Evolutionary conservation across 2,329 filamentous ascomycete species (phyloP), one percentile per base, ranked within the genome.

Genomic region (Incumbomyces lentus): DNA sequence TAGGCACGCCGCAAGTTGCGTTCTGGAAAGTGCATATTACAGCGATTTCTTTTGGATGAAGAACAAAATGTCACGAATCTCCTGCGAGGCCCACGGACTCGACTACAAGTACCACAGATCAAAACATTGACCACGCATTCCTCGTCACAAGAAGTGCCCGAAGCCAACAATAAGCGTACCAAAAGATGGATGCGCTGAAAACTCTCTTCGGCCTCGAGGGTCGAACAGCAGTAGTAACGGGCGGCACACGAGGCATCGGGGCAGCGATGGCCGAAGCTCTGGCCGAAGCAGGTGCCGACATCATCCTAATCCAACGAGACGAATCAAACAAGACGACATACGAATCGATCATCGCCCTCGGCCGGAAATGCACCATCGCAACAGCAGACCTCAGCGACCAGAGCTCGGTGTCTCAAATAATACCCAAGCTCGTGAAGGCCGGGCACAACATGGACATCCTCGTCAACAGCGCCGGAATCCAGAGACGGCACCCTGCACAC

Each of bases 391-490:
- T 71, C 13, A 63, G 66, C 2, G 60, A 67, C 52, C 64, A 64
- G 36, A 58, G 64, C 32, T 60, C 66, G 1, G 64, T 70, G 30
- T 64, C 64, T 44, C 58, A 53, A 18, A 63, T 70, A 40, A 60
- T 69, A 17, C 65, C 68, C 22, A 50, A 62, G 1, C 50, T 71
- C 12, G 58, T 60, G 10, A 58, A 58, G 40, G 61, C 66, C 43
- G 68, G 67, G 8, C 66, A 72, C 52, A 73, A 80, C 61, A 78
- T 93, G 52, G 76, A 85, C 60, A 85, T 93, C 59, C 76, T 94
- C 6, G 69, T 94, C 57, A 94, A 89, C 68, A 90, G 85, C 67
- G 88, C 84, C 14, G 88, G 88, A 19, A 89, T 94, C 60, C 88
- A 94, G 65, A 75, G 80, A 52, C 75, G 87, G 12, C 84, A 92